Percentiles rank a stretch among this genome's conserved stretches.
These are phyloP conservation scores for Diacronema lutheri DNA, from an alignment of 78 protist genomes.

Conservation along the genomic window DNA sequence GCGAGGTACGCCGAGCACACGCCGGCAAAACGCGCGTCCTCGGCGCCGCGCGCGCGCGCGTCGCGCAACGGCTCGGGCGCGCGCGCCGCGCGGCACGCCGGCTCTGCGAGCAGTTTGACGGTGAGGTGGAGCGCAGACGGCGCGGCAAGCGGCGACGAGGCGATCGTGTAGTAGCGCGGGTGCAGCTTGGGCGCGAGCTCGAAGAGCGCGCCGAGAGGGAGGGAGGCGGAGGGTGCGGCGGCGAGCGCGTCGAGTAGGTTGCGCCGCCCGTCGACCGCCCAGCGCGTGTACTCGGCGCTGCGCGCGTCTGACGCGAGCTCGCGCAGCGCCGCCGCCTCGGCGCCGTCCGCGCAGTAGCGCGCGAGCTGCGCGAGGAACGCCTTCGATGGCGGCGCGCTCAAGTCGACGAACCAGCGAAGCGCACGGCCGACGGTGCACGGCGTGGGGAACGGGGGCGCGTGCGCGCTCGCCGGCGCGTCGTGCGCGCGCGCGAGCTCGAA, in stretches of 20 bases:
- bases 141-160: conserved; percentile 62
- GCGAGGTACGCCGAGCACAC: conserved; percentile 72
- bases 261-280: not conserved
- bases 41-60: not conserved
- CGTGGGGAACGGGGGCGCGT: conserved; percentile 39
- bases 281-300: not conserved
- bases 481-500: conserved; percentile 43
- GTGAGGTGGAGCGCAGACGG: conserved; percentile 60
- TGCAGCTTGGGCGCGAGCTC: conserved; percentile 81
- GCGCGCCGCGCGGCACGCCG: not conserved
- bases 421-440: conserved; percentile 51
- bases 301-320: conserved; percentile 17
- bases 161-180: conserved; percentile 87
- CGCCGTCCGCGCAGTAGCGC: not conserved
- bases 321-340: not conserved
- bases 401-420: conserved; percentile 40
- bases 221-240: conserved; percentile 33
- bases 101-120: conserved; percentile 52
- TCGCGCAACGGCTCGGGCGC: not conserved
- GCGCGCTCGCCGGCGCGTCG: conserved; percentile 24
- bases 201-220: not conserved
- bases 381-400: conserved; percentile 13
- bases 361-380: conserved; percentile 24
- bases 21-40: conserved; percentile 45
- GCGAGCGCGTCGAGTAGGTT: conserved; percentile 40